phyloP scores from a whole-genome alignment of 805 yeast species.

The Candida boidinii region DNA sequence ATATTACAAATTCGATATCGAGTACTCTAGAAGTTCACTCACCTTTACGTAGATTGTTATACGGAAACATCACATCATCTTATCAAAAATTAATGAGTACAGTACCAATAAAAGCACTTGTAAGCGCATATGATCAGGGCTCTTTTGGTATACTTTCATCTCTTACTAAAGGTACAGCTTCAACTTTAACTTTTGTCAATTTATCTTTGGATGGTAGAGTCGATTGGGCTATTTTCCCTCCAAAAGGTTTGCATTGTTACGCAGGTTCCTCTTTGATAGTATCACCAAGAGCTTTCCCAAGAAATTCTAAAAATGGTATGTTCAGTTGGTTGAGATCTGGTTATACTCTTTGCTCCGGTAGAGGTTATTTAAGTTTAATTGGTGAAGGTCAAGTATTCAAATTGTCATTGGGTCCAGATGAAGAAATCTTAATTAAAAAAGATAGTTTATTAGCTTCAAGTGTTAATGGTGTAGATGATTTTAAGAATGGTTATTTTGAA shows the following conservation, averaged over 20 bases:
- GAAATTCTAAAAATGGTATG: constrained; percentile 32
- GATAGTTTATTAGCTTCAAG: constrained; percentile 41
- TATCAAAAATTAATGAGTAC: constrained; percentile 44
- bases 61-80: constrained; percentile 34
- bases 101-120: constrained; percentile 33
- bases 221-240: constrained; percentile 55
- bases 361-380: constrained; percentile 47
- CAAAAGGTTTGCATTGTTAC: constrained; percentile 39
- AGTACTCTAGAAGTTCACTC: constrained; percentile 24
- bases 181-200: constrained; percentile 28
- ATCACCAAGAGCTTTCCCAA: constrained; percentile 12
- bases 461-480: constrained; percentile 38
- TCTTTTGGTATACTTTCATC: constrained; percentile 6
- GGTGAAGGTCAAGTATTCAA: constrained; percentile 49
- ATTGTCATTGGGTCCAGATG: constrained; percentile 33
- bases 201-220: constrained; percentile 45
- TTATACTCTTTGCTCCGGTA: constrained; percentile 41
- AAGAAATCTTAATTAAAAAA: constrained; percentile 38
- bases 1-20: constrained; percentile 17
- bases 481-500: constrained; percentile 16
- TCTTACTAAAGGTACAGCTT: constrained; percentile 3
- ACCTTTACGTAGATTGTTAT: constrained; percentile 33
- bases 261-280: constrained; percentile 36
- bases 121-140: constrained; percentile 31
- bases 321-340: constrained; percentile 28